Base-by-base conservation (phyloP, 2,329 filamentous ascomycete species). In the Ceratocystis huliohia region DNA sequence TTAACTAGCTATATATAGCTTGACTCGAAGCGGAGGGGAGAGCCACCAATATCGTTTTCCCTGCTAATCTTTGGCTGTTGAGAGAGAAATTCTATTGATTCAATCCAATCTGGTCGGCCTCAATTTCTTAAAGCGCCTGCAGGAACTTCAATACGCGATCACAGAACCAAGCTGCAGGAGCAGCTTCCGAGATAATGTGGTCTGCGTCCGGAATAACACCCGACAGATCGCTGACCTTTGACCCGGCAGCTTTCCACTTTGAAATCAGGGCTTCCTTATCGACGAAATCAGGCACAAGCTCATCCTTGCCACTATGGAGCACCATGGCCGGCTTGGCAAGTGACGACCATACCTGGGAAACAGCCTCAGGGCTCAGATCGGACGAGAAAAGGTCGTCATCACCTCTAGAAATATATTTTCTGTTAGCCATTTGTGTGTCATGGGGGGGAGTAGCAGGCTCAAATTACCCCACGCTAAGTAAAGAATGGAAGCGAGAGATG, bases 331-430 rank as follows among this genome's bases (percentile, higher is more conserved):
- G 82, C 64, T 82, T 80, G 53, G 78, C 76, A 66, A 90, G 77
- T 63, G 76, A 76, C 2, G 85, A 82, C 81, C 93, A 96, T 17
- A 86, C 87, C 15, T 73, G 73, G 25, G 75, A 72, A 5, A 91
- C 77, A 20, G 80, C 78, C 41, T 82, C 78, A 44, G 81, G 76
- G 0, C 78, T 74, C n/a, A 94, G 76, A 72, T 94, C 88, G 1
- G 84, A 86, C 17, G 88, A 91, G 76, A 96, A 96, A 72, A 88
- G 90, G 73, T 96, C 92, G 73, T 96, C 92, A 67, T 89, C 87
- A 7, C 87, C 88, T 5, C 84, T 83, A 63, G 30, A 30, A 30
- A 45, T 44, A 66, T 1, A 48, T 37, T 28, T 28, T 33, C 8
- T 7, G 15, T 41, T 15, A 33, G 44, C 56, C 6, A 28, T 15